These are phyloP conservation scores for Trichoderma sp. DNA, from an alignment of 2,329 filamentous ascomycete species.

Conservation along the genomic window DNA sequence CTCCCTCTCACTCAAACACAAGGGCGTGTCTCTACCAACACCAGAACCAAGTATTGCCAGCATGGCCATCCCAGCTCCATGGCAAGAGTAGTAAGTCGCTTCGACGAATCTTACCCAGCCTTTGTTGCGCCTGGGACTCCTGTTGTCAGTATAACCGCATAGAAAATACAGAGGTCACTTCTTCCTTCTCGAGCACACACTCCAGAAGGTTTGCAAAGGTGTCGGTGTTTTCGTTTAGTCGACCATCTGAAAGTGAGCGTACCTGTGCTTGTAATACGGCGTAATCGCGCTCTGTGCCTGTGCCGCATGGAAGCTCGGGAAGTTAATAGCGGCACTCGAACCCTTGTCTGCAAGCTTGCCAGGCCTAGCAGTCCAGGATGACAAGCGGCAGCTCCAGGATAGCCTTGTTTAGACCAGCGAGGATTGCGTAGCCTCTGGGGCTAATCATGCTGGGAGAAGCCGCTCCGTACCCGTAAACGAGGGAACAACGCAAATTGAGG, in stretches of 20 bases:
- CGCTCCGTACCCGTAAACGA: not conserved
- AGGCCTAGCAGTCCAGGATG: constrained; percentile 19
- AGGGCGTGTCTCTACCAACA: not conserved
- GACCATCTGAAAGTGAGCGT: not conserved
- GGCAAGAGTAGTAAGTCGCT: not conserved
- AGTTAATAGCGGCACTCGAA: constrained; percentile 25
- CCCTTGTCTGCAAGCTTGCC: constrained; percentile 8
- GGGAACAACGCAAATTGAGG: constrained; percentile 1
- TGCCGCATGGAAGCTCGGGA: constrained; percentile 25
- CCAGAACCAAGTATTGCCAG: not conserved
- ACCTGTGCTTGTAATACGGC: constrained; percentile 3
- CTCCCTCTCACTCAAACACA: not conserved
- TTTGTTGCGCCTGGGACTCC: not conserved
- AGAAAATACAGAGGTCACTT: not conserved
- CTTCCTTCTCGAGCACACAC: not conserved
- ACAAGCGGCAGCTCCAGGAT: constrained; percentile 26
- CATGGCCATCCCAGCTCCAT: not conserved
- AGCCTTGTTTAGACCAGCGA: constrained; percentile 4
- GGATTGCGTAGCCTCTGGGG: constrained; percentile 22
- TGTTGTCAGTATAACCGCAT: too few species aligned
- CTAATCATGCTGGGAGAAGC: constrained; percentile 14
- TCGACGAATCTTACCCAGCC: not conserved
- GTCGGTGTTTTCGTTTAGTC: not conserved
- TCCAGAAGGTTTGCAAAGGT: not conserved
- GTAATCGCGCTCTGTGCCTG: constrained; percentile 15